phyloP scores from a whole-genome alignment of 2,329 filamentous ascomycete genomes.

The Botryosphaeria dothidea region DNA sequence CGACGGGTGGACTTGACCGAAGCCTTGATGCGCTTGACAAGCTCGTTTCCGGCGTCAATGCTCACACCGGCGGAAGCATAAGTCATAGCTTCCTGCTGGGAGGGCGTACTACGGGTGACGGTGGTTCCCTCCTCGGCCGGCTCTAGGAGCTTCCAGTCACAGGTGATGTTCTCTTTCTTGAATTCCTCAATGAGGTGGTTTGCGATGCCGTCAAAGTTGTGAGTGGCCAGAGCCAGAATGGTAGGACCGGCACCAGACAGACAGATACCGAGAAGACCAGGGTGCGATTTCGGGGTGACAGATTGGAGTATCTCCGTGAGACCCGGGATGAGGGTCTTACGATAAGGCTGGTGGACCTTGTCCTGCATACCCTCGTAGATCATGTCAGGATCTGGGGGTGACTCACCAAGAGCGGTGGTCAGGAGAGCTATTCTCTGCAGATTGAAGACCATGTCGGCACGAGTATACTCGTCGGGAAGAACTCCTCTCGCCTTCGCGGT shows the following conservation, averaged over 20 bases:
- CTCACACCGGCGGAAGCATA: conserved; percentile 93
- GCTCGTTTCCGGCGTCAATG: conserved; percentile 89
- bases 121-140: conserved; percentile 72
- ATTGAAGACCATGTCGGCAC: conserved; percentile 91
- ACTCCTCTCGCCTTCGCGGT: conserved; percentile 88
- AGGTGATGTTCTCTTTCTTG: conserved; percentile 70
- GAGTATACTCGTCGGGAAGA: conserved; percentile 75
- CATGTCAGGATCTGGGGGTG: conserved; percentile 85
- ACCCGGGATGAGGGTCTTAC: conserved; percentile 86
- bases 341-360: conserved; percentile 95
- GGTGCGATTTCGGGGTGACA: conserved; percentile 83
- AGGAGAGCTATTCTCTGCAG: conserved; percentile 90
- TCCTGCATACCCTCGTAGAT: conserved; percentile 99
- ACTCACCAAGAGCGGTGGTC: conserved; percentile 84
- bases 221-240: conserved; percentile 87
- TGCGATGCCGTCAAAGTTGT: conserved; percentile 86
- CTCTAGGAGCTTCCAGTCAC: conserved; percentile 84
- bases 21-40: conserved; percentile 88
- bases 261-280: conserved; percentile 89
- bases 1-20: conserved; percentile 83
- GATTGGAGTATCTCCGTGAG: conserved; percentile 87
- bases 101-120: conserved; percentile 31
- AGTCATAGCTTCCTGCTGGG: conserved; percentile 58
- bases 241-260: conserved; percentile 93
- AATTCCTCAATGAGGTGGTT: conserved; percentile 75